Evolutionary conservation across 805 yeast species (phyloP).

Genomic region (Yamadazyma philogaea): DNA sequence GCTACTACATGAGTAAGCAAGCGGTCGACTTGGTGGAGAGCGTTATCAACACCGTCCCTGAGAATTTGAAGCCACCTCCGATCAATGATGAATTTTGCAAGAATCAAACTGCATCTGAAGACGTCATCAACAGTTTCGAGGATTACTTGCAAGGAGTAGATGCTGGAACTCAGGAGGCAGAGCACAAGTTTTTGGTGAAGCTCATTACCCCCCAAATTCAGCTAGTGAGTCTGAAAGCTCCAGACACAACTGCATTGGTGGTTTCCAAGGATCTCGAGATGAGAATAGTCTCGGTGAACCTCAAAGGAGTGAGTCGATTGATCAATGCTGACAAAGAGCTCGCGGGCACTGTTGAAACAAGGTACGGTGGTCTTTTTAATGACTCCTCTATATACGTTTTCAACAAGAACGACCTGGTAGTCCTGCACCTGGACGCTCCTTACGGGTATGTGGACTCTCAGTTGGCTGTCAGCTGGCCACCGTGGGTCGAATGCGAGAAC

Average conservation of each 20-base stretch:
- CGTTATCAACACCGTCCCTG: slow-evolving; percentile 22
- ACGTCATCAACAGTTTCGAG: slow-evolving; percentile 47
- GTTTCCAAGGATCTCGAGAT: slow-evolving; percentile 59
- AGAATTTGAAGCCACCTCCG: slow-evolving; percentile 14
- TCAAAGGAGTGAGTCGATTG: slow-evolving; percentile 38
- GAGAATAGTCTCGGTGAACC: slow-evolving; percentile 45
- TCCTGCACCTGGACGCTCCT: slow-evolving; percentile 36
- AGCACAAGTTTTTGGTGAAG: slow-evolving; percentile 61
- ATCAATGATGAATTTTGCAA: slow-evolving; percentile 17
- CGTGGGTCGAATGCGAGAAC: slow-evolving; percentile 76
- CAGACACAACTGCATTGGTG: slow-evolving; percentile 47
- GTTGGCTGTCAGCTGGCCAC: slow-evolving; percentile 69
- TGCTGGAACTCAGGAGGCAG: slow-evolving; percentile 39
- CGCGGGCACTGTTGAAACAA: slow-evolving; percentile 47
- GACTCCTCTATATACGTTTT: slow-evolving; percentile 57
- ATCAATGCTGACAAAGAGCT: slow-evolving; percentile 31
- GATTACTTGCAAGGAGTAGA: slow-evolving; percentile 45
- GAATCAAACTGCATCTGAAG: slow-evolving; percentile 24
- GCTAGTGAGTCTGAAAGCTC: slow-evolving; percentile 44
- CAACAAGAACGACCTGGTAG: slow-evolving; percentile 29
- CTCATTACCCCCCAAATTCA: slow-evolving; percentile 84
- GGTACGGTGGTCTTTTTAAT: slow-evolving; percentile 53
- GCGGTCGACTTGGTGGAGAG: slow-evolving; percentile 50
- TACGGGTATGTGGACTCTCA: slow-evolving; percentile 55
- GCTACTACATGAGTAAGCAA: slow-evolving; percentile 46